Conservation (phyloP, 805 yeast genomes). For the Candida germanica region DNA sequence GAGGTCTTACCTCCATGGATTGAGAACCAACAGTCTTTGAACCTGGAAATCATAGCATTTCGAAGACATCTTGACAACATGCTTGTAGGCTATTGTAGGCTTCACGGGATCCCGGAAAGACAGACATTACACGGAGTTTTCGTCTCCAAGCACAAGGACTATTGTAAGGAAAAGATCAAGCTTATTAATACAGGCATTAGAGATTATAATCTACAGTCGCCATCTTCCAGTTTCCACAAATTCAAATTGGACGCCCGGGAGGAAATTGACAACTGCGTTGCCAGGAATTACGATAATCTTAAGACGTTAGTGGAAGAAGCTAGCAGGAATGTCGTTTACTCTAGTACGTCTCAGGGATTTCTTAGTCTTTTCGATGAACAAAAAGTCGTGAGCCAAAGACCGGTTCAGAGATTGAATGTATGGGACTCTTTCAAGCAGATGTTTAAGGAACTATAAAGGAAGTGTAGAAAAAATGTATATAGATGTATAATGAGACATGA, state of each 20-base stretch:
- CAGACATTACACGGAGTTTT: neutral
- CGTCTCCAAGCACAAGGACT: conserved; percentile 10
- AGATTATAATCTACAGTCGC: conserved; percentile 38
- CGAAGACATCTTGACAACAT: conserved; percentile 41
- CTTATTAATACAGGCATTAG: conserved; percentile 25
- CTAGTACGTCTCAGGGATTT: conserved; percentile 14
- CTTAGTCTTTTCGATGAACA: conserved; percentile 12
- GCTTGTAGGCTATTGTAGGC: conserved; percentile 26
- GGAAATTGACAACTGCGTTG: conserved; percentile 23
- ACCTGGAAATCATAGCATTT: conserved; percentile 45
- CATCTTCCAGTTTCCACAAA: conserved; percentile 36
- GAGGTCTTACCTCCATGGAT: conserved; percentile 90
- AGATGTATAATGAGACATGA: too few relatives aligned
- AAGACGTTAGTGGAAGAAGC: conserved; percentile 6
- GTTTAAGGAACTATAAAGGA: conserved; percentile 17
- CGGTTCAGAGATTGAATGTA: conserved; percentile 19
- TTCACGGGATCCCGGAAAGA: conserved; percentile 14
- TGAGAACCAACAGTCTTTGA: conserved; percentile 73
- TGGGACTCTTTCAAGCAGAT: conserved; percentile 31
- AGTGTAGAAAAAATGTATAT: too few relatives aligned
- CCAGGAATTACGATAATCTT: conserved; percentile 8
- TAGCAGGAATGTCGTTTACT: conserved; percentile 1
- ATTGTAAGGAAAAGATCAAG: conserved; percentile 21
- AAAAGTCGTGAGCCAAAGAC: conserved; percentile 15
- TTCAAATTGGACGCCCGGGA: conserved; percentile 27